These are phyloP conservation scores for Scutellaria baicalensis DNA, from an alignment of 257 asterid species.

Conservation along the genomic window DNA sequence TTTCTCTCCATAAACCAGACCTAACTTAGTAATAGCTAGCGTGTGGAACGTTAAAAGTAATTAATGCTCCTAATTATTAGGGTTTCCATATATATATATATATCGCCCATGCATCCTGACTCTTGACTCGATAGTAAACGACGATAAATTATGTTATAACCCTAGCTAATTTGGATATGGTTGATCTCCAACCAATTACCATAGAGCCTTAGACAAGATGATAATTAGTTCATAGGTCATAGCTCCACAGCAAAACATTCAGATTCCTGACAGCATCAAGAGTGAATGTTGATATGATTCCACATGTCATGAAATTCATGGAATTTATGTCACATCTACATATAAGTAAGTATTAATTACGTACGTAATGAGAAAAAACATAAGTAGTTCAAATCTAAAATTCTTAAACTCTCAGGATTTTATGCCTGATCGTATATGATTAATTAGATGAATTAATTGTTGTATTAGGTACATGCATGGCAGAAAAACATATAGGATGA, in stretches of 20 bases:
- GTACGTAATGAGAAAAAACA: slow-evolving; percentile 3
- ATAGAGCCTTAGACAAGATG: not conserved
- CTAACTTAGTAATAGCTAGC: not conserved
- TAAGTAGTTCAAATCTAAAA: not conserved
- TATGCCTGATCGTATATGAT: not conserved
- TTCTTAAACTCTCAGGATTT: not conserved
- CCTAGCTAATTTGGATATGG: not conserved
- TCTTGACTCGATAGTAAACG: not conserved
- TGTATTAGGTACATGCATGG: not conserved
- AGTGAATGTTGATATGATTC: not conserved
- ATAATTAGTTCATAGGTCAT: not conserved
- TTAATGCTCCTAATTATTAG: not conserved
- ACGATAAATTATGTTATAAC: not conserved
- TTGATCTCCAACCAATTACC: not conserved
- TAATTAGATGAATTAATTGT: not conserved
- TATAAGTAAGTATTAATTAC: slow-evolving; percentile 2
- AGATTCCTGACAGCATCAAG: not conserved
- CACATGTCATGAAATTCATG: slow-evolving; percentile 2
- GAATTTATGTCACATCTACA: not conserved
- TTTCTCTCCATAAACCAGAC: not conserved
- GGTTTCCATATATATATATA: no score
- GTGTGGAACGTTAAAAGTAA: not conserved
- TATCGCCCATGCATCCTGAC: not conserved
- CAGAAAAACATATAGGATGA: not conserved
- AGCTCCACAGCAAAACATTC: not conserved